These are phyloP conservation scores for Phytophthora multivora DNA, from an alignment of 352 stramenopile genomes.

Conservation along the genomic window DNA sequence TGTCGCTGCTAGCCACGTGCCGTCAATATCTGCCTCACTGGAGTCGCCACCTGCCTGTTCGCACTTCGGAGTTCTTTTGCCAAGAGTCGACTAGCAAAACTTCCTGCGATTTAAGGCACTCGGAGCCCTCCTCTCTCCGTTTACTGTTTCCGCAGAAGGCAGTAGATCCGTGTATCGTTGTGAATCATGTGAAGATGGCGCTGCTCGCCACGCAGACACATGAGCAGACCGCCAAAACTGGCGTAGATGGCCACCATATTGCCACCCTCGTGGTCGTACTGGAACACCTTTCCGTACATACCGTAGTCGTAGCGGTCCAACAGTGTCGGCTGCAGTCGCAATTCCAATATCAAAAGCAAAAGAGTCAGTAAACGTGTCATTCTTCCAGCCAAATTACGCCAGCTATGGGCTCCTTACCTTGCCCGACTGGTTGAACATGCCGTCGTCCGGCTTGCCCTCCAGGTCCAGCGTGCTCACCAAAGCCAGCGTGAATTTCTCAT, in stretches of 20 bases:
- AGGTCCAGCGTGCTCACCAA: slow-evolving; percentile 96
- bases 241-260: slow-evolving; percentile 94
- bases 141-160: slow-evolving; percentile 89
- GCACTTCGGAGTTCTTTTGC: background rate
- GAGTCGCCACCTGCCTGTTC: background rate
- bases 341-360: slow-evolving; percentile 2
- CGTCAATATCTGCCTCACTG: slow-evolving; percentile 23
- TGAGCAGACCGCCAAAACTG: slow-evolving; percentile 97
- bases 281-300: slow-evolving; percentile 98
- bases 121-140: background rate
- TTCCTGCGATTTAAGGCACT: background rate
- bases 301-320: slow-evolving; percentile 99
- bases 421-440: slow-evolving; percentile 92
- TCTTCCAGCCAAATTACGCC: background rate
- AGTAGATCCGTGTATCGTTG: slow-evolving; percentile 97
- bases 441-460: slow-evolving; percentile 96
- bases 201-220: slow-evolving; percentile 97
- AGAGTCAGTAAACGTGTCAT: slow-evolving; percentile 3
- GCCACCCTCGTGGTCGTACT: slow-evolving; percentile 96
- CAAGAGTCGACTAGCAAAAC: slow-evolving; percentile 2
- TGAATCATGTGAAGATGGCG: slow-evolving; percentile 96
- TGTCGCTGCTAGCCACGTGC: slow-evolving; percentile 2
- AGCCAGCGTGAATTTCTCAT: slow-evolving; percentile 97
- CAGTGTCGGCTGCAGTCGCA: slow-evolving; percentile 75
- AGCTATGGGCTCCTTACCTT: slow-evolving; percentile 70